Conservation (phyloP, 257 asterid species). For the Nyctanthes arbortristis region DNA sequence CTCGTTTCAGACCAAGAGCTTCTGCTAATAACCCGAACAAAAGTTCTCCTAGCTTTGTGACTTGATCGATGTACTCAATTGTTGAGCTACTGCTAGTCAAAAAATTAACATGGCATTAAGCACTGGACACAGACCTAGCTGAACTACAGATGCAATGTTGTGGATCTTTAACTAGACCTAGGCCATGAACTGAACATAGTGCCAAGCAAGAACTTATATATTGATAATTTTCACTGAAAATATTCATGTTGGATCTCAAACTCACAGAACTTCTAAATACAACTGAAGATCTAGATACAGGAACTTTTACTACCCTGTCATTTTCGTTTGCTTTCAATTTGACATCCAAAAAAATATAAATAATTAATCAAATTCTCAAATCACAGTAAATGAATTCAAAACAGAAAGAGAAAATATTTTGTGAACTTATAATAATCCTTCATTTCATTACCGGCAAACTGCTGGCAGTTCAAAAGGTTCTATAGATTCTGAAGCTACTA, state of each 20-base stretch:
- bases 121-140: background rate
- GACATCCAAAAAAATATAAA: background rate
- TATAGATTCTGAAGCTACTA: conserved; percentile 34
- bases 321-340: background rate
- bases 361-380: background rate
- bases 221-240: too few species aligned
- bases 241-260: too few species aligned
- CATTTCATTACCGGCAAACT: conserved; percentile 42
- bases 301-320: too few species aligned
- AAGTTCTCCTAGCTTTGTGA: conserved; percentile 23
- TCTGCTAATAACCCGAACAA: conserved; percentile 37
- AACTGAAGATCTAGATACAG: too few species aligned
- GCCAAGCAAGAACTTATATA: too few species aligned
- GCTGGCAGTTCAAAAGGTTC: conserved; percentile 35
- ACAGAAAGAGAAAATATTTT: too few species aligned
- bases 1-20: conserved; percentile 32
- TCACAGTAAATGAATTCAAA: too few species aligned
- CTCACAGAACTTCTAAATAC: too few species aligned
- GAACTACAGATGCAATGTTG: too few species aligned
- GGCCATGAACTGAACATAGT: background rate
- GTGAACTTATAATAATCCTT: too few species aligned
- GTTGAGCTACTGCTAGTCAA: conserved; percentile 22
- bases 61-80: conserved; percentile 34
- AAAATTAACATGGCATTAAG: background rate
- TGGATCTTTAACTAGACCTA: background rate